Base-by-base conservation (phyloP, 805 yeast species). In the Osmozyma mogii region DNA sequence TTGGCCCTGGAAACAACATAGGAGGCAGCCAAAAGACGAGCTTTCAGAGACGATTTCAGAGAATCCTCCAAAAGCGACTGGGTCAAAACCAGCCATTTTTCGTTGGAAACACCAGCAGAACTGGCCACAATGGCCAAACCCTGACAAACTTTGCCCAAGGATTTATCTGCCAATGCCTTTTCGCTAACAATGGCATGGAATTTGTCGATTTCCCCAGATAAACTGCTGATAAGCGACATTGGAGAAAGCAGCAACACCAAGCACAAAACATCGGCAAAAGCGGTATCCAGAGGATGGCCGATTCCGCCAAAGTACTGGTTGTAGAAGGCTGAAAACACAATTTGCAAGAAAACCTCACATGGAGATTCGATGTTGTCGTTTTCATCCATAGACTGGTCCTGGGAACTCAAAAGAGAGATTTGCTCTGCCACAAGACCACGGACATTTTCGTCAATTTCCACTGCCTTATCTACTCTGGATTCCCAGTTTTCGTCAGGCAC, bases 401-500 rank as follows among this genome's bases (percentile, higher is more conserved):
- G 27, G 4, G 31, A 20, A 2, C 46, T 33, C 12, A 47, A 28
- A 4, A 15, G n/a, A 1, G 26, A 29, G 12, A 59, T 49, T 19
- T 53, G 48, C 2, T 31, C 12, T n/a, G 40, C 35, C 12, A 60
- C 35, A 6, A 47, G 37, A 0, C 28, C 25, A 15, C 59, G 58
- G 1, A 81, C 83, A 3, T 43, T 47, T 0, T 62, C 62, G 45
- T 85, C 94, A 24, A 69, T 55, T 23, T 73, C 79, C 8, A 83
- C 29, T 0, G 89, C 83, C 35, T 74, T 82, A 7, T 79, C 84
- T 15, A 83, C 43, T 44, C 89, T 65, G 0, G 70, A 55, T 3
- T 62, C 57, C 95, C 95, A 85, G 29, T 80, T 78, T 37, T 78
- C 80, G 48, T 85, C 95, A 14, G 68, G 56, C 0, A 71, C 72